These are phyloP conservation scores for Monilinia fructicola DNA, from an alignment of 2,329 filamentous ascomycete genomes.

Conservation along the genomic window DNA sequence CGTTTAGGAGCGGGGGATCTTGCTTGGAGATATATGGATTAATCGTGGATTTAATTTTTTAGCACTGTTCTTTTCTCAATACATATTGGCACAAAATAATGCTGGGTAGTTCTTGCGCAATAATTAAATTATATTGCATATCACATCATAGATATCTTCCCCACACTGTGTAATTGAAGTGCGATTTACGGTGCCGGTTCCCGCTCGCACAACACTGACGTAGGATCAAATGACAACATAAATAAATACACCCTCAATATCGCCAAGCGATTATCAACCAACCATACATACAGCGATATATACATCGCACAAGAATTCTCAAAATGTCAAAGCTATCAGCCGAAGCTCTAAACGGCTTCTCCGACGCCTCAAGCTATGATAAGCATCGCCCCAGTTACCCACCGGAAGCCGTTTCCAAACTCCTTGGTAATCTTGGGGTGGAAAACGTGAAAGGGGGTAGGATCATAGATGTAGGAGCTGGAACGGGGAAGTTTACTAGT, in stretches of 20 bases:
- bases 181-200: conserved; percentile 9
- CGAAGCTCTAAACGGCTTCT: conserved; percentile 52
- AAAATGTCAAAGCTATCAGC: conserved; percentile 28
- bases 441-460: conserved; percentile 47
- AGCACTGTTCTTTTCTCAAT: not conserved
- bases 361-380: conserved; percentile 65
- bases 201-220: conserved; percentile 4
- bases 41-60: not conserved
- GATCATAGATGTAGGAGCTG: conserved; percentile 65
- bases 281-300: not conserved
- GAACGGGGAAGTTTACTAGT: conserved; percentile 71
- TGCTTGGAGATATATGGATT: too few relatives aligned
- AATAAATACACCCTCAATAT: not conserved
- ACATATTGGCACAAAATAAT: not conserved
- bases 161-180: not conserved
- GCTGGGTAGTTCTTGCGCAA: not conserved
- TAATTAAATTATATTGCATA: not conserved
- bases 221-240: not conserved
- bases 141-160: not conserved
- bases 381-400: conserved; percentile 67
- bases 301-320: not conserved
- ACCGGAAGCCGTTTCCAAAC: conserved; percentile 53
- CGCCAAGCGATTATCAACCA: not conserved
- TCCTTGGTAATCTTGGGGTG: conserved; percentile 58
- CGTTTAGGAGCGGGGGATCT: not conserved